Conservation (phyloP, 2,329 filamentous ascomycete genomes). For the Didymella pomorum region DNA sequence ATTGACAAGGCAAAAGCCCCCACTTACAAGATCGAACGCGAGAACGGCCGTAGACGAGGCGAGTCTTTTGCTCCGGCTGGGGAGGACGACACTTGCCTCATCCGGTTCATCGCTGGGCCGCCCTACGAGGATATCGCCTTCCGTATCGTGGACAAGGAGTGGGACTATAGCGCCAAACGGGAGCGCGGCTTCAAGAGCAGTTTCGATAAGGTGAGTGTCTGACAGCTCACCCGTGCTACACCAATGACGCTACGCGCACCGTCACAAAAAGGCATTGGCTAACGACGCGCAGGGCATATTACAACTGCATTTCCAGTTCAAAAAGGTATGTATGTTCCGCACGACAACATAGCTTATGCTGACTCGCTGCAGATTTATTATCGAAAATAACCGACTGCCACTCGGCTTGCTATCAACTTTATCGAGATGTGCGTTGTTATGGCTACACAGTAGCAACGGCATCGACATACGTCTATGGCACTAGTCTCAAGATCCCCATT, state of each 20-base stretch:
- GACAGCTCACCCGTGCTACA: slow-evolving; percentile 17
- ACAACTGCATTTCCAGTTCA: slow-evolving; percentile 98
- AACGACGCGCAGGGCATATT: slow-evolving; percentile 76
- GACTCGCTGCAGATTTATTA: slow-evolving; percentile 55
- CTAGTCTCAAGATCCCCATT: background rate
- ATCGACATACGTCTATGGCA: background rate
- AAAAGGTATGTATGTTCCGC: slow-evolving; percentile 72
- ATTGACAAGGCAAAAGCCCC: slow-evolving; percentile 95
- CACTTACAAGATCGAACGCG: slow-evolving; percentile 93
- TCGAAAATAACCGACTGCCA: slow-evolving; percentile 49
- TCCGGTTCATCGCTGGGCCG: slow-evolving; percentile 92
- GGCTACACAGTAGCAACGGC: background rate
- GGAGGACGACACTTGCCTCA: slow-evolving; percentile 95
- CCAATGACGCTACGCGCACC: background rate
- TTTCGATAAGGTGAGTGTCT: slow-evolving; percentile 87
- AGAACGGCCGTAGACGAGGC: slow-evolving; percentile 86
- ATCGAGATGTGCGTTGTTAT: background rate
- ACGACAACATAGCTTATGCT: slow-evolving; percentile 23
- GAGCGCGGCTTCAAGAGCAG: slow-evolving; percentile 95
- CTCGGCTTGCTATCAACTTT: background rate
- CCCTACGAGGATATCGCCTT: slow-evolving; percentile 98
- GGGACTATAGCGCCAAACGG: slow-evolving; percentile 96
- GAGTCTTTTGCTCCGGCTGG: slow-evolving; percentile 93
- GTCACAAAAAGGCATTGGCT: slow-evolving; percentile 24
- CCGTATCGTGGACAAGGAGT: slow-evolving; percentile 96